Base-by-base conservation (phyloP, 164 flowering plant species). In the Stephania japonica region DNA sequence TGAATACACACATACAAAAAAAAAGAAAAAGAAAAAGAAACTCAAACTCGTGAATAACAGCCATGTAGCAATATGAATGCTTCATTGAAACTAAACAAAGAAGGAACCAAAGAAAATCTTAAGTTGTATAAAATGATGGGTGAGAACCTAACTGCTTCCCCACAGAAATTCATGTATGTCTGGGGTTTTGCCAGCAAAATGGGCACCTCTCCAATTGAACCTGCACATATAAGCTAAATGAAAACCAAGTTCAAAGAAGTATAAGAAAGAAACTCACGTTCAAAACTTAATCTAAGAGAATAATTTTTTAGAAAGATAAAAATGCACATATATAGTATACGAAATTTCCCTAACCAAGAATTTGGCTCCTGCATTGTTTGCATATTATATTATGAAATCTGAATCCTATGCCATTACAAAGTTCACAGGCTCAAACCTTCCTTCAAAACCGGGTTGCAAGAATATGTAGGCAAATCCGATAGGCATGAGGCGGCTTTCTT, bases 161-260 rank as follows among this genome's bases (percentile, higher is more conserved):
- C 99, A 78, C 92, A 89, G 84, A 83, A 93, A 81, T 90, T 93
- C 99, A 95, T 90, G 81, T 93, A 93, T 12, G 98, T 80, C 80
- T 95, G 99, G 75, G 99, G 96, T 73, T 90, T 95, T 70, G 87
- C 97, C 84, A 95, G 77, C 72, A 95, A 74, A 75, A 95, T 74
- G 0, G 99, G 98, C n/a, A 93, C 95, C 69, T 89, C 93, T 68
- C 93, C 97, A 72, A 95, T 90, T 70, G 90, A 90, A 85, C 99
- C 99, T 95, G 90, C 81, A 82, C 24, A 77, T 43, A 68, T 72
- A 75, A 73, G 23, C 61, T 70, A 41, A 79, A 72, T 65, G 72
- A 76, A 67, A 73, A 82, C 62, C 72, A 73, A 72, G 14, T 13
- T 42, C 25, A 56, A 56, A 32, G 12, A 19, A 26, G 68, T 24